Base-by-base conservation (phyloP, 2,329 filamentous ascomycete genomes). In the Phaeosphaeria sp. region DNA sequence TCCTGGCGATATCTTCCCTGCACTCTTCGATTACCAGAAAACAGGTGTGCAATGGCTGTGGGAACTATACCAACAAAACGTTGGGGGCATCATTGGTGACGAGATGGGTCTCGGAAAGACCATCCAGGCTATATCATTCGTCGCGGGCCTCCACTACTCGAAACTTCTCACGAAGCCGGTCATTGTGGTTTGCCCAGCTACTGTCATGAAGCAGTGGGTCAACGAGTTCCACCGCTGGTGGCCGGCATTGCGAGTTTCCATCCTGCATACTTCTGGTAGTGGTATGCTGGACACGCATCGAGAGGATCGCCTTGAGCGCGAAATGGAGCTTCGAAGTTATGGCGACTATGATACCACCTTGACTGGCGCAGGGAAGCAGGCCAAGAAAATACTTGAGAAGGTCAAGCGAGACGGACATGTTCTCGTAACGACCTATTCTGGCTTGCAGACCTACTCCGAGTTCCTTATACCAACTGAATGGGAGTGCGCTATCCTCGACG, bases 91-190 rank as follows among this genome's bases (percentile, higher is more conserved):
- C 53, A 86, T 99, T 40, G 95, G 94, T 6, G 95, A 99, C 72
- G 95, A 99, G 77, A 99, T 99, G 95, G 95, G 96, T 0, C 81
- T 99, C n/a, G 95, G 95, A 3, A 99, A 99, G 79, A 99, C 95
- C 1, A 90, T 91, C 24, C 89, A 91, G 71, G 83, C 88, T 46
- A 91, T 91, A 50, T 89, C 92, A 0, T 96, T 96, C 68, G 82
- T 99, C 49, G 93, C 95, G 2, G 92, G 92, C 2, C 80, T 99
- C 8, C 95, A 99, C 74, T 93, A 97, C 77, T 98, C 93, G 78
- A 91, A 90, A 66, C 91, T 89, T 69, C 85, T 98, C 21, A 86
- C 85, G 21, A 92, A 92, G 58, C 95, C 95, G 0, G 88, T 96
- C 44, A 92, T 99, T 58, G 86, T 99, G 7, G 93, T 99, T 3